Evolutionary conservation across 2,329 filamentous ascomycete genomes (phyloP).

Genomic region (Botrytis medusae): DNA sequence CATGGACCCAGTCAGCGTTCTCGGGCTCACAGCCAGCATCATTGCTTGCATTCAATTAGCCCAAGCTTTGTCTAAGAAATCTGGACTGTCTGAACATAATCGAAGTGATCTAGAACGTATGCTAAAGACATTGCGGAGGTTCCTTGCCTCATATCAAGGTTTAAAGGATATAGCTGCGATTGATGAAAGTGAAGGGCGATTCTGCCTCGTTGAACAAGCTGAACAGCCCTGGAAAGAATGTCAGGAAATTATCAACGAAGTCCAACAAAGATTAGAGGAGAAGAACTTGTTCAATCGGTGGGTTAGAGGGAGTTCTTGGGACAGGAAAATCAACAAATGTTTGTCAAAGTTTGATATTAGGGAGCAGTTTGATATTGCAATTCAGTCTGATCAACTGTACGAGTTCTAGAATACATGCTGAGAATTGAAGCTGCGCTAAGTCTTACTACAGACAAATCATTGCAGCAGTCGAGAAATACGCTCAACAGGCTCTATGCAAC

Average conservation of each 20-base stretch:
- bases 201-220: neutral
- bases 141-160: neutral
- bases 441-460: neutral
- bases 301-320: neutral
- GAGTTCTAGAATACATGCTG: neutral
- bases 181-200: neutral
- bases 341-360: neutral
- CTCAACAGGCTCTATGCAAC: neutral
- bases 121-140: neutral
- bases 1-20: constrained; percentile 7
- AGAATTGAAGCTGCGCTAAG: neutral
- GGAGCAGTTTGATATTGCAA: neutral
- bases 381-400: constrained; percentile 12
- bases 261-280: constrained; percentile 2
- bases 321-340: constrained; percentile 1
- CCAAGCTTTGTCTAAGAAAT: neutral
- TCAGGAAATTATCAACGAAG: neutral
- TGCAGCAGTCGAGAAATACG: neutral
- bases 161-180: neutral
- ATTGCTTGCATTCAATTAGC: constrained; percentile 8
- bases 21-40: constrained; percentile 8
- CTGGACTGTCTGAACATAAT: neutral
- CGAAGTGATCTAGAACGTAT: neutral
- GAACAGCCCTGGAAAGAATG: neutral
- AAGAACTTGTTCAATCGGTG: neutral